These are phyloP conservation scores for Cryomyces minteri DNA, from an alignment of 495 filamentous ascomycete genomes.

Conservation along the genomic window DNA sequence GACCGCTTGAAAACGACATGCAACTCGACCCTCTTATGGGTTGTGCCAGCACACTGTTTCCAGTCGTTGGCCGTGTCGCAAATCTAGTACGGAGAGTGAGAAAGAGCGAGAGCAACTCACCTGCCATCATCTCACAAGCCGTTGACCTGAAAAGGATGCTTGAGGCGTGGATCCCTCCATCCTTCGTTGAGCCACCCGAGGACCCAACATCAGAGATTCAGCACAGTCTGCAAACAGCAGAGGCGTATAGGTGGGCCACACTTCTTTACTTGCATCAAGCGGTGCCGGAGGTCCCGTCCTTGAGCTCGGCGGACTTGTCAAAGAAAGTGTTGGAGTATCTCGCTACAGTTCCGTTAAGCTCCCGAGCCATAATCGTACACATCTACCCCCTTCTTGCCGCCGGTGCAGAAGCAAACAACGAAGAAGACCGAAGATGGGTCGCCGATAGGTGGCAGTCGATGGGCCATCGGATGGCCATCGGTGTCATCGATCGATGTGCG, in stretches of 20 bases:
- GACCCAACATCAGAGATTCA: constrained; percentile 45
- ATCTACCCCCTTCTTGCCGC: constrained; percentile 61
- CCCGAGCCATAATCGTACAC: constrained; percentile 52
- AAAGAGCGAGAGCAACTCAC: constrained; percentile 35
- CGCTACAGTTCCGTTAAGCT: constrained; percentile 42
- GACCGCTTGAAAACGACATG: constrained; percentile 15
- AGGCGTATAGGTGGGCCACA: constrained; percentile 62
- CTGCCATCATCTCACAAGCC: constrained; percentile 42
- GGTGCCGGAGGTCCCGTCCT: constrained; percentile 47
- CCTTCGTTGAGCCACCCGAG: constrained; percentile 35
- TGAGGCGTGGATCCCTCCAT: constrained; percentile 45
- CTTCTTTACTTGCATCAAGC: constrained; percentile 62
- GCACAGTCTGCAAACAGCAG: constrained; percentile 52
- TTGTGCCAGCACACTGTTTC: constrained; percentile 53
- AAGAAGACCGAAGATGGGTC: constrained; percentile 52
- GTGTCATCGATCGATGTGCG: constrained; percentile 47
- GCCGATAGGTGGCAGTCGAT: constrained; percentile 45
- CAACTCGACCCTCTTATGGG: constrained; percentile 65
- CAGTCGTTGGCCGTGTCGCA: constrained; percentile 51
- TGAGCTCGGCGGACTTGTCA: constrained; percentile 27
- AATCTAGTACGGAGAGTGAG: constrained; percentile 48
- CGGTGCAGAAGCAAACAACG: constrained; percentile 43
- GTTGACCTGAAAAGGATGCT: constrained; percentile 43
- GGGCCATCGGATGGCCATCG: constrained; percentile 45
- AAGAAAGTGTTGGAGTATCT: constrained; percentile 42